Conservation (phyloP, 1,284 basidiomycete species). For the Tilletia walkeri region DNA sequence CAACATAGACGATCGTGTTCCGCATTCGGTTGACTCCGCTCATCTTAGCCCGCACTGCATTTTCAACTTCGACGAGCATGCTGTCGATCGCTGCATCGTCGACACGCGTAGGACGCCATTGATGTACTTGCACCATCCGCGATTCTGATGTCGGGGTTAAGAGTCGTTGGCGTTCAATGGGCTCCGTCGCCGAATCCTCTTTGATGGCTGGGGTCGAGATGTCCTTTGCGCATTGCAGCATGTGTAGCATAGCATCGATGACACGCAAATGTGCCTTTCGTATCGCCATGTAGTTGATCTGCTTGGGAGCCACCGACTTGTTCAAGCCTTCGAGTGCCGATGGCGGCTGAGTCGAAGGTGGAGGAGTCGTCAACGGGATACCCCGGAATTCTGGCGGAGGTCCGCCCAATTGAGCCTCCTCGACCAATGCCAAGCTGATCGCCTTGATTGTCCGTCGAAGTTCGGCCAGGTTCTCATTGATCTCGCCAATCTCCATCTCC, state of each 20-base stretch:
- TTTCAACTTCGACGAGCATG: conserved; percentile 80
- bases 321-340: conserved; percentile 48
- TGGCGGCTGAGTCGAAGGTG: conserved; percentile 52
- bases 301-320: conserved; percentile 41
- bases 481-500: conserved; percentile 89
- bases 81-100: conserved; percentile 77
- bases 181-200: conserved; percentile 72
- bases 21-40: conserved; percentile 94
- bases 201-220: conserved; percentile 84
- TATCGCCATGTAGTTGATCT: conserved; percentile 34
- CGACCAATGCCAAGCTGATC: conserved; percentile 37
- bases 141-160: conserved; percentile 63
- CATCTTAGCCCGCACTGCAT: conserved; percentile 85
- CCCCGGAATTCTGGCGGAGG: conserved; percentile 74
- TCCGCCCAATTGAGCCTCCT: conserved; percentile 24
- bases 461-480: conserved; percentile 87
- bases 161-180: conserved; percentile 86
- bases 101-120: conserved; percentile 34
- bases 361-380: conserved; percentile 62
- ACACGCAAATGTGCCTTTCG: conserved; percentile 62
- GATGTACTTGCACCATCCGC: conserved; percentile 41
- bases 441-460: conserved; percentile 68
- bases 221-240: conserved; percentile 74
- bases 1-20: conserved; percentile 94
- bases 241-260: conserved; percentile 79